These are phyloP conservation scores for Coprinopsis strossmayeri DNA, from an alignment of 768 basidiomycete genomes.

Conservation along the genomic window DNA sequence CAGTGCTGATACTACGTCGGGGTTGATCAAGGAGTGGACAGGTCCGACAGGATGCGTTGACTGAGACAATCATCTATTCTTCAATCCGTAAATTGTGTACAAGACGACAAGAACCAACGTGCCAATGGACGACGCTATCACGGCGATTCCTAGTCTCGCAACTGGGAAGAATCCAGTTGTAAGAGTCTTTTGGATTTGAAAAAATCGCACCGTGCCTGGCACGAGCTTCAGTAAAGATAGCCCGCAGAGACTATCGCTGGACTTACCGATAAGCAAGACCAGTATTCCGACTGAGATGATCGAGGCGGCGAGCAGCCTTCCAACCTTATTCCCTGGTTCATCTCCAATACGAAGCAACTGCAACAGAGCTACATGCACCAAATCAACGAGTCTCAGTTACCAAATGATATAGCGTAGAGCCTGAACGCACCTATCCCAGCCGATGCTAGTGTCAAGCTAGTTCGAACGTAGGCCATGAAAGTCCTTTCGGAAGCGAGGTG, in stretches of 20 bases:
- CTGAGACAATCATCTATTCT: not conserved
- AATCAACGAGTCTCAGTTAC: not conserved
- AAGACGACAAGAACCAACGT: not conserved
- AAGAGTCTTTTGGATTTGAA: slow-evolving; percentile 8
- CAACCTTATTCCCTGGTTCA: not conserved
- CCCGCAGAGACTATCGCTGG: not conserved
- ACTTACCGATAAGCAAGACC: slow-evolving; percentile 8
- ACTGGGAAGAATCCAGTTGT: slow-evolving; percentile 7
- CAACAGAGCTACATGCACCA: slow-evolving; percentile 7
- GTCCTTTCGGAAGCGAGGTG: slow-evolving; percentile 50
- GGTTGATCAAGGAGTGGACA: too few relatives aligned
- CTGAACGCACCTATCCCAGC: slow-evolving; percentile 40
- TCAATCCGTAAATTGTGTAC: not conserved
- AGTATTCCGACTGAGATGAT: not conserved
- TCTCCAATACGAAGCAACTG: slow-evolving; percentile 11
- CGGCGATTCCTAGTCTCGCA: slow-evolving; percentile 18
- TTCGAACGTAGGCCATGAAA: slow-evolving; percentile 48
- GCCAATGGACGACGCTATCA: not conserved
- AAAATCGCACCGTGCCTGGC: slow-evolving; percentile 9
- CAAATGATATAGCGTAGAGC: not conserved
- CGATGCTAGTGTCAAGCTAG: slow-evolving; percentile 43
- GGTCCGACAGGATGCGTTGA: too few relatives aligned
- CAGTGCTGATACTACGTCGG: too few relatives aligned
- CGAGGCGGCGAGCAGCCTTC: not conserved
- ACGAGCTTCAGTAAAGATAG: not conserved